Base-by-base conservation (phyloP, 306 rosid species). In the Lathyrus tuberosus region DNA sequence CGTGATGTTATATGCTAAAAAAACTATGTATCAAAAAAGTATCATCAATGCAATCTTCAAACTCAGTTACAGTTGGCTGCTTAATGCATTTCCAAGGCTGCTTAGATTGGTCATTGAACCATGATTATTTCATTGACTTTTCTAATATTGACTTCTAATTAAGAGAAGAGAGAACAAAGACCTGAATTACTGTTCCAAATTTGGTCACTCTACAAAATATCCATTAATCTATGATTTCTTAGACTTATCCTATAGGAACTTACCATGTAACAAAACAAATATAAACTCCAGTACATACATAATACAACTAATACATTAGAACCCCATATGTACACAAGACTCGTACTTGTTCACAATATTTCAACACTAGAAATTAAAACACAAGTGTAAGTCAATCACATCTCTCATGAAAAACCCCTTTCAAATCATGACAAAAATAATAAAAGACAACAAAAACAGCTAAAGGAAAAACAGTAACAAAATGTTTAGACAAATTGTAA, bases 301-400 rank as follows among this genome's bases (percentile, higher is more conserved):
- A 1, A 33, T 33, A 41, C n/a, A 43, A 62, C 0, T 5, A 48
- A 31, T 44, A 33, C 17, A 35, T 18, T 11, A 69, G 44, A 53
- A 52, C 37, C 8, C 26, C 41, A 67, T 40, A 14, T 16, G 35
- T 16, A 65, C 53, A 61, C 37, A 43, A 22, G 37, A 13, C 16
- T 1, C 24, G 12, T 14, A 65, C 41, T 58, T 62, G n/a, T 64
- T 65, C 60, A 15, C 46, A 58, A 40, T 59, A 43, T 30, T 76
- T 17, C 53, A 70, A 44, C 67, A 63, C 48, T 58, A 49, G 63
- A 59, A 33, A 51, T 52, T 51, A n/a, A 20, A 22, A 67, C 67
- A 2, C 5, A 18, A 76, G 53, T 26, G 42, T 69, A 75, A 30
- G 33, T 15, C 33, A 57, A 51, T 8, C 28, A n/a, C 37, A 5